Evolutionary conservation across 352 stramenopile species (phyloP).

Genomic region (Hyaloperonospora arabidopsidis): DNA sequence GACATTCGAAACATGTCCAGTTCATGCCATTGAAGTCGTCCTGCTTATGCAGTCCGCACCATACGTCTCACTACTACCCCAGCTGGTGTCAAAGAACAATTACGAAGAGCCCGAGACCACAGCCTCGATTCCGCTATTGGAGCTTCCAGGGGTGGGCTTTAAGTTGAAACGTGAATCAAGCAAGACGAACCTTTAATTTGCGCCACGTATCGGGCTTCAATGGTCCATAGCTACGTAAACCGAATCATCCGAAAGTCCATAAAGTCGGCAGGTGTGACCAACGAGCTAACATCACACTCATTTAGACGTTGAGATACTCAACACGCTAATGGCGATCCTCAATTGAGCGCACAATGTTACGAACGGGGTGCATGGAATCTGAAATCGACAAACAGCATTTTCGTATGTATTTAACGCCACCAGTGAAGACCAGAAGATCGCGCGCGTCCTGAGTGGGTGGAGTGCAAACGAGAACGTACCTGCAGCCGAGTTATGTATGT

Average conservation of each 20-base stretch:
- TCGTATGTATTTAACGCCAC: not conserved
- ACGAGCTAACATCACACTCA: not conserved
- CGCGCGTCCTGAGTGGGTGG: not conserved
- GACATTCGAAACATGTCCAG: no score
- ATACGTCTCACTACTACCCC: no score
- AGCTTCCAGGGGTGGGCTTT: no score
- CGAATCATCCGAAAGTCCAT: not conserved
- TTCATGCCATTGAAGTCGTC: no score
- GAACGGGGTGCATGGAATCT: not conserved
- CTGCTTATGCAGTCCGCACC: no score
- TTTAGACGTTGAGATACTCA: not conserved
- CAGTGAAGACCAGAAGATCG: not conserved
- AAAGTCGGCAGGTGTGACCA: not conserved
- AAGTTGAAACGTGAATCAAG: no score
- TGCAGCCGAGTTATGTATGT: not conserved
- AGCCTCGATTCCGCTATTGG: no score
- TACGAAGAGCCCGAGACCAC: no score
- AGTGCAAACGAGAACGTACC: not conserved
- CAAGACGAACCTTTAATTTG: no score
- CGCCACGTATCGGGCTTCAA: not conserved
- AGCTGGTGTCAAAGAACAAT: no score
- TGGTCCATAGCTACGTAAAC: not conserved
- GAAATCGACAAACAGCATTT: not conserved
- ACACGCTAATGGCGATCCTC: not conserved
- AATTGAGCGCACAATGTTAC: not conserved